A percentile compares a stretch with the other conserved stretches of the same genome.
Evolutionary conservation across 805 yeast genomes (phyloP).

Genomic region (Monosporozyma solicola): DNA sequence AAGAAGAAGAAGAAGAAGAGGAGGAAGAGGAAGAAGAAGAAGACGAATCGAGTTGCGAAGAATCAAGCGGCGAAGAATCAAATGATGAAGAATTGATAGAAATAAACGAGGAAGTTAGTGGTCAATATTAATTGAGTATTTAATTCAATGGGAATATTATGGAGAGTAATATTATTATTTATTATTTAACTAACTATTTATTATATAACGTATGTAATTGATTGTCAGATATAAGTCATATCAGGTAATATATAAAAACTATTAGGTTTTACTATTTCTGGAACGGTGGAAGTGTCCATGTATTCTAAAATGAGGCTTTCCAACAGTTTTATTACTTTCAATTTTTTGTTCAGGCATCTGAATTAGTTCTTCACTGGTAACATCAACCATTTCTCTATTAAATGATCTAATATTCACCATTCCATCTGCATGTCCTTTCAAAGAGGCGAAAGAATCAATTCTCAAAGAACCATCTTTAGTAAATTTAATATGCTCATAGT

Average conservation of each 20-base stretch:
- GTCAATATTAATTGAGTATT: neutral
- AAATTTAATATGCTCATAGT: slow-evolving; percentile 13
- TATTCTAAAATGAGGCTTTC: neutral
- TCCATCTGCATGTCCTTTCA: neutral
- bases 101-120: neutral
- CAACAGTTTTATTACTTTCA: neutral
- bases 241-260: neutral
- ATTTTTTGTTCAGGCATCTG: neutral
- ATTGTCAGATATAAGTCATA: neutral
- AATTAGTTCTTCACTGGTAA: neutral
- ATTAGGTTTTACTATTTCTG: neutral
- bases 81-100: neutral
- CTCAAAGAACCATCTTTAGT: slow-evolving; percentile 13
- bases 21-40: neutral
- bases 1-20: neutral
- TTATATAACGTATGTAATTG: neutral
- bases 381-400: neutral
- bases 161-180: no score
- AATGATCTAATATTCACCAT: neutral
- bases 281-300: neutral
- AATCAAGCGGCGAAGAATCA: neutral
- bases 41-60: neutral
- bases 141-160: neutral
- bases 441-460: slow-evolving; percentile 14
- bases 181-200: neutral